Evolutionary conservation across 2,329 filamentous ascomycete species (phyloP), one percentile per base, ranked within the genome.

Genomic region (Fusarium irregulare): DNA sequence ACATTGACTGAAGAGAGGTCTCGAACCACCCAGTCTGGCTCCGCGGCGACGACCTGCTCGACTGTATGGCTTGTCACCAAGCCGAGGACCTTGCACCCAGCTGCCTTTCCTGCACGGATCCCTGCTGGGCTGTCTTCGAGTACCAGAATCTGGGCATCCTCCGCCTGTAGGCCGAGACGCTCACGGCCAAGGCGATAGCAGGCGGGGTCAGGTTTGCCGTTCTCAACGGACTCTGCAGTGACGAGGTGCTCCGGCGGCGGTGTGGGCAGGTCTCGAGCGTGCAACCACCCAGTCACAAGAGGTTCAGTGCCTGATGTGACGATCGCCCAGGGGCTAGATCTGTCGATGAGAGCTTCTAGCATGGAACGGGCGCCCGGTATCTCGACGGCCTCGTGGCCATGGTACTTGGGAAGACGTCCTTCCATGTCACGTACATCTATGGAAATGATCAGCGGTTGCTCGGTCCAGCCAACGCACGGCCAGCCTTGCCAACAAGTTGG

Each of bases 121-220:
- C 94, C 94, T 10, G 93, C 93, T 7, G 94, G 94, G 59, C 93
- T 93, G 82, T 98, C 94, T 81, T 98, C 94, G 40, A 97, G 82
- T 50, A 98, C 94, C 58, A 97, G 83, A 45, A 95, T 81, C 32
- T 82, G 80, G 56, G 80, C 85, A 28, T 82, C 80, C 16, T 77
- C 76, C 34, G 82, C 83, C 21, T 84, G 77, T 21, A 89, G 78
- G 1, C 84, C 85, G 18, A 94, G 84, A 67, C 86, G 86, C 72
- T 87, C 83, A 48, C 88, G 87, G 18, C 92, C 92, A 54, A 94
- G 84, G 53, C 84, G 79, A 79, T 94, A 95, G 82, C 92, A 93
- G 16, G 86, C 81, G 27, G 92, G 92, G 78, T 94, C 90, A 1
- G 92, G 92, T 83, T 95, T 95, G 64, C 92, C 92, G 72, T 89